phyloP scores from a whole-genome alignment of 257 asterid genomes.

The Plantago major region DNA sequence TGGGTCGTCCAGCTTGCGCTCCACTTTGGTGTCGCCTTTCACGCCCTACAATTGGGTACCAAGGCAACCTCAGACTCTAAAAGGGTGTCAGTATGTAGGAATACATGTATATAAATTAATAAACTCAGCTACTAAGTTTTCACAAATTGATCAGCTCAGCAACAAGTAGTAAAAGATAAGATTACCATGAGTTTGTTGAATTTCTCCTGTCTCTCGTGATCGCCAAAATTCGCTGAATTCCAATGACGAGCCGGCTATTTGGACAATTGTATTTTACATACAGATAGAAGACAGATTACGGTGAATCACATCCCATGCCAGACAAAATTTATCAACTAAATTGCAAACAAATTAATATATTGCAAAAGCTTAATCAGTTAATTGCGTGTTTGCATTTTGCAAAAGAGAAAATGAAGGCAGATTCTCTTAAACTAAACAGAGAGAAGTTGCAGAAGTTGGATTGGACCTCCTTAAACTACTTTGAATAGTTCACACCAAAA shows the following conservation, averaged over 20 bases:
- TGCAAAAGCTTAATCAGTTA: too few species aligned
- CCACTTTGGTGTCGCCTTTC: constrained; percentile 68
- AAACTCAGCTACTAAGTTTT: constrained; percentile 9
- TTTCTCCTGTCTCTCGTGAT: constrained; percentile 91
- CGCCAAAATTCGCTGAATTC: constrained; percentile 76
- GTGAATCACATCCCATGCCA: constrained; percentile 35
- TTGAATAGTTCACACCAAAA: too few species aligned
- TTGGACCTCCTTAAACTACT: too few species aligned
- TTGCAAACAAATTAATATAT: not conserved
- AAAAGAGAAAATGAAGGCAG: too few species aligned
- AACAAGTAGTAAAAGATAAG: constrained; percentile 23
- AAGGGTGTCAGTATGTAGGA: constrained; percentile 71
- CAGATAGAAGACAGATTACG: constrained; percentile 28
- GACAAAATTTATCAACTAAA: not conserved
- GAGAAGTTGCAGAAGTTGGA: too few species aligned
- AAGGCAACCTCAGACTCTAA: constrained; percentile 99
- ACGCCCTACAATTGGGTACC: constrained; percentile 99
- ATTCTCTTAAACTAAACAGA: too few species aligned
- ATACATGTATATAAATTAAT: constrained; percentile 16
- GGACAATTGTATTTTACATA: constrained; percentile 34
- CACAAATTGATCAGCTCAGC: constrained; percentile 16
- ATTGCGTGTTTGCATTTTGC: too few species aligned
- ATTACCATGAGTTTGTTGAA: constrained; percentile 98
- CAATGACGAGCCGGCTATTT: constrained; percentile 74
- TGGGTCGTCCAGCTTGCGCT: constrained; percentile 51